Evolutionary conservation across 1,139 yeast species (phyloP).

Genomic region (Nakaseomyces sp.): DNA sequence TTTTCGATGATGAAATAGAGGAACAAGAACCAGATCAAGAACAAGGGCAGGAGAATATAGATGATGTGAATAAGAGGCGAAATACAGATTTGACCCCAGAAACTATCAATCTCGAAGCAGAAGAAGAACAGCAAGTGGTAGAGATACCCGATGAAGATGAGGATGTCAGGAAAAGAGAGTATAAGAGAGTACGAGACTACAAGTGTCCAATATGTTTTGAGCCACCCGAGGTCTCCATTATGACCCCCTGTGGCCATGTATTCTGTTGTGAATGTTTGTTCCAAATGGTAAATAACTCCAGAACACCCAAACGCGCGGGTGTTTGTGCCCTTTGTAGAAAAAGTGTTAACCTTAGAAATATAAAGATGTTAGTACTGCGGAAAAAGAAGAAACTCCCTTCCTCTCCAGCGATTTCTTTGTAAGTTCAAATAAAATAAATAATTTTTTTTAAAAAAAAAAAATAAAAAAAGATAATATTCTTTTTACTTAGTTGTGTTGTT

Average conservation of each 20-base stretch:
- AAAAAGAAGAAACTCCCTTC: conserved; percentile 8
- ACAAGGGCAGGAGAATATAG: neutral
- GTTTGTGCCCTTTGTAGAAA: conserved; percentile 45
- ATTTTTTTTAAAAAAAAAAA: neutral
- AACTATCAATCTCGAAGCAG: conserved; percentile 17
- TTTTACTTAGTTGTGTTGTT: too few relatives aligned
- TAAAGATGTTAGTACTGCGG: conserved; percentile 25
- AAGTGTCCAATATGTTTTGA: conserved; percentile 49
- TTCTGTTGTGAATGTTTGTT: conserved; percentile 45
- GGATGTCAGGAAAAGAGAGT: conserved; percentile 9
- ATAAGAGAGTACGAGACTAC: conserved; percentile 31
- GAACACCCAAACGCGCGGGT: conserved; percentile 32
- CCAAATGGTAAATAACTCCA: conserved; percentile 40
- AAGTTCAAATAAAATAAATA: neutral
- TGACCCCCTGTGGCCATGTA: conserved; percentile 48
- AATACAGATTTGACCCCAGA: conserved; percentile 9
- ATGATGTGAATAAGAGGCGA: conserved; percentile 1
- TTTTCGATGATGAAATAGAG: conserved; percentile 7
- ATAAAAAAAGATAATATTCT: too few relatives aligned
- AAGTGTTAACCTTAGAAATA: conserved; percentile 32
- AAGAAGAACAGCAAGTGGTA: conserved; percentile 28
- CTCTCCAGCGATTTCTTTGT: too few relatives aligned
- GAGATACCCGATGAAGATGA: conserved; percentile 23
- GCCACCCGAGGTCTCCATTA: conserved; percentile 38
- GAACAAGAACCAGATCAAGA: neutral